A percentile compares a stretch with the other conserved stretches of the same genome.
Evolutionary conservation across 129 eudicot genomes (phyloP).

Genomic region (Arctium minus): DNA sequence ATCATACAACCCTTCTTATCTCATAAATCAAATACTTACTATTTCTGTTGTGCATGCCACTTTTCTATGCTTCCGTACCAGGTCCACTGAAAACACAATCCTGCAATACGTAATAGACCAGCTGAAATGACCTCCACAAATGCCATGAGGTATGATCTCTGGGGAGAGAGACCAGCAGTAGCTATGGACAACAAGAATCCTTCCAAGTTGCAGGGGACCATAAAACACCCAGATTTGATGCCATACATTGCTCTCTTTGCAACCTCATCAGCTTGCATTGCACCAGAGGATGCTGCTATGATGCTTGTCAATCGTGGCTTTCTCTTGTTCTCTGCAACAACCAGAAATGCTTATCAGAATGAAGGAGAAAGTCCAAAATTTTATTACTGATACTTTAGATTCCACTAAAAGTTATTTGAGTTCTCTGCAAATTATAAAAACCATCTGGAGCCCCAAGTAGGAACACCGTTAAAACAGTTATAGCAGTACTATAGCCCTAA

Average conservation of each 20-base stretch:
- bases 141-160: slow-evolving; percentile 81
- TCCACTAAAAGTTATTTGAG: not conserved
- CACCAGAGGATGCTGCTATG: slow-evolving; percentile 85
- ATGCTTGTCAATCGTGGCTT: slow-evolving; percentile 74
- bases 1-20: not conserved
- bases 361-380: not conserved
- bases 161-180: slow-evolving; percentile 91
- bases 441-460: too few species aligned
- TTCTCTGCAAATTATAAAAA: not conserved
- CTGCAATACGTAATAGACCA: slow-evolving; percentile 62
- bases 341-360: not conserved
- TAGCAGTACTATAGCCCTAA: too few species aligned
- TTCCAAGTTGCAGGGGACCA: slow-evolving; percentile 83
- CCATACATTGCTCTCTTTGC: slow-evolving; percentile 72
- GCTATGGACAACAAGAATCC: slow-evolving; percentile 67
- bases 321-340: slow-evolving; percentile 66
- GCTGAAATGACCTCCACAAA: slow-evolving; percentile 68
- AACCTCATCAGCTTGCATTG: slow-evolving; percentile 84
- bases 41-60: slow-evolving; percentile 51
- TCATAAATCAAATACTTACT: slow-evolving; percentile 28
- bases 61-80: slow-evolving; percentile 84
- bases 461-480: too few species aligned
- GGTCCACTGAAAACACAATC: slow-evolving; percentile 76
- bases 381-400: not conserved
- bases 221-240: slow-evolving; percentile 60